Percentiles rank a stretch among this genome's conserved stretches.
Conservation (phyloP, 2,329 filamentous ascomycete genomes). For the Nannizziopsis arthrosporioides region DNA sequence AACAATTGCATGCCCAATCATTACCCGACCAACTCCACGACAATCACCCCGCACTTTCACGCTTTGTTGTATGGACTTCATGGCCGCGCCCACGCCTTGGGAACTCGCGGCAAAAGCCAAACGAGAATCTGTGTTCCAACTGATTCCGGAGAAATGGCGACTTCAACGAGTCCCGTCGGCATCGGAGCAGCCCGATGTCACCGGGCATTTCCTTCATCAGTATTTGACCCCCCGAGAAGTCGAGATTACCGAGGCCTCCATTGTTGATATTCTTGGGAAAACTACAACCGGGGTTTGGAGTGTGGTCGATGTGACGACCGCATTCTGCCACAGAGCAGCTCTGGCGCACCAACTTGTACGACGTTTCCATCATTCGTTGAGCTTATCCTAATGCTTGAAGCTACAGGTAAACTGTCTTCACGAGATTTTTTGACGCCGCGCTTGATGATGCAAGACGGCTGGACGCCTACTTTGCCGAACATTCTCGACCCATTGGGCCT, state of each 20-base stretch:
- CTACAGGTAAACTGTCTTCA: constrained; percentile 6
- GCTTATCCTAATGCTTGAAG: background rate
- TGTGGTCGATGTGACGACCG: constrained; percentile 6
- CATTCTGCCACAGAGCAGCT: constrained; percentile 12
- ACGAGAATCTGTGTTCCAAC: constrained; percentile 3
- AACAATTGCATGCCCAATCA: background rate
- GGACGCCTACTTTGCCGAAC: constrained; percentile 29
- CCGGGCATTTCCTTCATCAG: constrained; percentile 10
- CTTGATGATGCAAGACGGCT: constrained; percentile 19
- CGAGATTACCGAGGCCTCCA: constrained; percentile 7
- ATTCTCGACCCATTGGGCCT: constrained; percentile 26
- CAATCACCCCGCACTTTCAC: no score
- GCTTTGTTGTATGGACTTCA: constrained; percentile 38
- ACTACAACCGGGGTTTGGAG: constrained; percentile 11
- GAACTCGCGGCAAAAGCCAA: constrained; percentile 6
- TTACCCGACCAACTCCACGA: constrained; percentile 22
- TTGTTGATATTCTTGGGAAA: constrained; percentile 4
- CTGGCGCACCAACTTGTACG: constrained; percentile 13
- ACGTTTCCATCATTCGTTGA: background rate
- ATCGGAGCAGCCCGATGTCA: constrained; percentile 5
- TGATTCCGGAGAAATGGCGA: constrained; percentile 12
- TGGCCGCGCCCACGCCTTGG: constrained; percentile 13
- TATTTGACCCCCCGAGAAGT: constrained; percentile 7
- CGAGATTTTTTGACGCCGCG: constrained; percentile 21
- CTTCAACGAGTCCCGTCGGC: constrained; percentile 8